Percentiles rank a stretch among this genome's conserved stretches.
Conservation (phyloP, 1,284 basidiomycete species). For the Malassezia vespertilionis region DNA sequence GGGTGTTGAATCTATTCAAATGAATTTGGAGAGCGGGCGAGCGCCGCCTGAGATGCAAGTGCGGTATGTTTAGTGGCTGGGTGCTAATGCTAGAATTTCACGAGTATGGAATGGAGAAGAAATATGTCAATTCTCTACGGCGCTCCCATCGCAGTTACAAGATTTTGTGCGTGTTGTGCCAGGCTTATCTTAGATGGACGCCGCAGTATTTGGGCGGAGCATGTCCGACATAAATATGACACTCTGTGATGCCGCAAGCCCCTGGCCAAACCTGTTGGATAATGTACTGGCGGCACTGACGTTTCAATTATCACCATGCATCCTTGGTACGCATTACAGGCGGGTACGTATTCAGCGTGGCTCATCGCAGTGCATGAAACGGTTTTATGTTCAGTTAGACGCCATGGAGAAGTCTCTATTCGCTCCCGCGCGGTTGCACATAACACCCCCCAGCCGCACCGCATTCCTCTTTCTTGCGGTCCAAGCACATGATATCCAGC, state of each 20-base stretch:
- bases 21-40: no score
- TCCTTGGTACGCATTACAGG: slow-evolving; percentile 9
- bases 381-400: not conserved
- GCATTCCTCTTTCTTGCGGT: slow-evolving; percentile 9
- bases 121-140: slow-evolving; percentile 1
- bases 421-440: not conserved
- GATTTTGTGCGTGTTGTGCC: not conserved
- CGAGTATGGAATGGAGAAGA: slow-evolving; percentile 4
- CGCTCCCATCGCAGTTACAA: not conserved
- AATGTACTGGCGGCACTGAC: slow-evolving; percentile 8
- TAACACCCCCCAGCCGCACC: not conserved
- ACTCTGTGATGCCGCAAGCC: not conserved
- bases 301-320: slow-evolving; percentile 9
- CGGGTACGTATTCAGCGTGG: not conserved
- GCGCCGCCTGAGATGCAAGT: no score
- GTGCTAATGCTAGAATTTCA: not conserved
- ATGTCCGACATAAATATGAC: slow-evolving; percentile 6
- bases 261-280: slow-evolving; percentile 8
- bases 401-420: slow-evolving; percentile 1
- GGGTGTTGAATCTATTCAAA: no score
- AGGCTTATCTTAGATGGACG: slow-evolving; percentile 1
- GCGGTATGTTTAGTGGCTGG: not conserved
- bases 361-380: slow-evolving; percentile 5
- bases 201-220: not conserved
- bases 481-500: not conserved